Evolutionary conservation across 2,329 filamentous ascomycete genomes (phyloP).

Genomic region (Fusarium avenaceum): DNA sequence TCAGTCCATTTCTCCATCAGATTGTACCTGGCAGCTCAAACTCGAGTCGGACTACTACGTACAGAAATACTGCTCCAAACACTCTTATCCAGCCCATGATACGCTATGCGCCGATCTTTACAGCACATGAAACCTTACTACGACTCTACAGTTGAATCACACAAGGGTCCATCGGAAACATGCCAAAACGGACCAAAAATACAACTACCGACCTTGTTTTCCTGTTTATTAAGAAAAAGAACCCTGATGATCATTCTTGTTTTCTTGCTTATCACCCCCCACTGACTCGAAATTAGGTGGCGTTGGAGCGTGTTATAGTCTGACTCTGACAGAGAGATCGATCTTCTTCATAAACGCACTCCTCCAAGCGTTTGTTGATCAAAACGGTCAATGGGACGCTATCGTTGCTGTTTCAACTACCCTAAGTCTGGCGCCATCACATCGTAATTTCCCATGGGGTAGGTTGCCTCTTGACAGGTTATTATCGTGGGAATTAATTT

Average conservation of each 20-base stretch:
- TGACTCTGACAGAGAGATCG: slow-evolving; percentile 12
- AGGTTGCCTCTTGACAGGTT: slow-evolving; percentile 18
- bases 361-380: slow-evolving; percentile 5
- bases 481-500: not conserved
- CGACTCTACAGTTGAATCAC: slow-evolving; percentile 13
- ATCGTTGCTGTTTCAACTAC: slow-evolving; percentile 12
- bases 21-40: not conserved
- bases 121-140: slow-evolving; percentile 6
- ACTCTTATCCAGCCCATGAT: not conserved
- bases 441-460: slow-evolving; percentile 24
- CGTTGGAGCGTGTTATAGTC: slow-evolving; percentile 23
- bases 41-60: not conserved
- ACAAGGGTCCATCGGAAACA: slow-evolving; percentile 10
- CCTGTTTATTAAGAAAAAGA: not conserved
- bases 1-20: slow-evolving; percentile 7
- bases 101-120: slow-evolving; percentile 23
- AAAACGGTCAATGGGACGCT: slow-evolving; percentile 1
- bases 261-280: slow-evolving; percentile 5
- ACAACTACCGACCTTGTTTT: slow-evolving; percentile 1
- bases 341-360: slow-evolving; percentile 17
- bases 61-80: slow-evolving; percentile 6
- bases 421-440: slow-evolving; percentile 21
- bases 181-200: slow-evolving; percentile 6
- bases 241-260: slow-evolving; percentile 14
- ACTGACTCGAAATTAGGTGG: slow-evolving; percentile 41